Conservation (phyloP, 208 protist species). For the Plasmodiophora brassicae region DNA sequence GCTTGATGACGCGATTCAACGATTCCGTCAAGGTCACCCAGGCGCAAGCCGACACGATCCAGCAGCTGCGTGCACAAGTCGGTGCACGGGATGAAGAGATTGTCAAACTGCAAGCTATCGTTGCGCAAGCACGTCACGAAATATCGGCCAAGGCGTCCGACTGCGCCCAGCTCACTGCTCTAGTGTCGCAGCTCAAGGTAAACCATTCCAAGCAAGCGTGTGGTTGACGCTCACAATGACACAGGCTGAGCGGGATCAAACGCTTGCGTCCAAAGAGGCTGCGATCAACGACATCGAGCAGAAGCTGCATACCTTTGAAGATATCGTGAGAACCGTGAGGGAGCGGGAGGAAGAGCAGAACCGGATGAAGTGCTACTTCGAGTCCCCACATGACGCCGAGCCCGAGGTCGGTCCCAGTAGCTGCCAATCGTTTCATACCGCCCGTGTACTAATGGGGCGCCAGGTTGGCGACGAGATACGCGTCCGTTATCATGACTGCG, state of each 20-base stretch:
- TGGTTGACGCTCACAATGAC: background rate
- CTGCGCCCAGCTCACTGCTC: background rate
- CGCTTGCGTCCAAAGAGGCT: background rate
- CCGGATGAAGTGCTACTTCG: slow-evolving; percentile 22
- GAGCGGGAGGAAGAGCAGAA: background rate
- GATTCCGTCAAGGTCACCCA: background rate
- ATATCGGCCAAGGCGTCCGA: background rate
- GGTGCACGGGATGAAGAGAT: background rate
- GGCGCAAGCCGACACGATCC: background rate
- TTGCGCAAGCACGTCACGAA: background rate
- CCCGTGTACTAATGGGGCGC: background rate
- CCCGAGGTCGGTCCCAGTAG: background rate
- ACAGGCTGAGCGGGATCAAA: background rate
- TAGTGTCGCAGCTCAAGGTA: background rate
- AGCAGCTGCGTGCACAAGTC: background rate
- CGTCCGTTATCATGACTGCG: background rate
- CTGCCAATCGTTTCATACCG: background rate
- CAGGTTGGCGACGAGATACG: slow-evolving; percentile 20
- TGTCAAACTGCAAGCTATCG: background rate
- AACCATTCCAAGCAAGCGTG: background rate
- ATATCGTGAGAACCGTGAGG: background rate
- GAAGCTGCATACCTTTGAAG: background rate
- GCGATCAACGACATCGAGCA: background rate
- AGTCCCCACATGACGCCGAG: background rate
- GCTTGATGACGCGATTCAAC: background rate